Evolutionary conservation across 148 eudicot genomes (phyloP).

Genomic region (Rheum nobile): DNA sequence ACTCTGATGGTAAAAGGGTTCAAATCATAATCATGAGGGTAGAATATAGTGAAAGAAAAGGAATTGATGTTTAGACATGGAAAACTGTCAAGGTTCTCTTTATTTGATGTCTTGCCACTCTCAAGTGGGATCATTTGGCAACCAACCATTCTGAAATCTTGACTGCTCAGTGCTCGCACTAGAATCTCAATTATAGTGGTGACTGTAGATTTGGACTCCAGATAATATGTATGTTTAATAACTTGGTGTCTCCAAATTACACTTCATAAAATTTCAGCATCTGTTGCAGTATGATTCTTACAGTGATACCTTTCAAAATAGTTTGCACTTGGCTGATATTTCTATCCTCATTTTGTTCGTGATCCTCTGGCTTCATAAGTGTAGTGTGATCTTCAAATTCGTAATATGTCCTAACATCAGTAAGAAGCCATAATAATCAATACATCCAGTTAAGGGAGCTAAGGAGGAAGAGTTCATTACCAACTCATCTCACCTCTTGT

Average conservation of each 20-base stretch:
- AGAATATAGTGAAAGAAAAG: neutral
- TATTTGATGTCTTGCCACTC: neutral
- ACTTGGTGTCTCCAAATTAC: neutral
- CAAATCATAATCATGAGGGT: neutral
- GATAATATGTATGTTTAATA: neutral
- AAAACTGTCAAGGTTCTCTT: neutral
- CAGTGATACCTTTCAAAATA: neutral
- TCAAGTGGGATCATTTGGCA: neutral
- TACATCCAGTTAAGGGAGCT: too few species aligned
- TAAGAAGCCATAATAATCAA: too few species aligned
- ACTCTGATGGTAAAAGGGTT: neutral
- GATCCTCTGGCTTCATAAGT: too few species aligned
- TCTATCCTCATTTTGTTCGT: too few species aligned
- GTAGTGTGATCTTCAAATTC: too few species aligned
- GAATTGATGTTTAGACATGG: neutral
- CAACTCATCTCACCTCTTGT: too few species aligned
- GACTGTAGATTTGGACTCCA: neutral
- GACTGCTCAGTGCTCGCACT: neutral
- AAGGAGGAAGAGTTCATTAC: too few species aligned
- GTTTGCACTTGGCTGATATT: too few species aligned
- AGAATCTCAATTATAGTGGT: neutral
- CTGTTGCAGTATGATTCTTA: neutral
- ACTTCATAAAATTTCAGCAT: neutral
- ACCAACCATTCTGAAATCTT: neutral
- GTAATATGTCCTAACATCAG: too few species aligned